These are phyloP conservation scores for Terana coerulea DNA, from an alignment of 768 basidiomycete species.

Conservation along the genomic window DNA sequence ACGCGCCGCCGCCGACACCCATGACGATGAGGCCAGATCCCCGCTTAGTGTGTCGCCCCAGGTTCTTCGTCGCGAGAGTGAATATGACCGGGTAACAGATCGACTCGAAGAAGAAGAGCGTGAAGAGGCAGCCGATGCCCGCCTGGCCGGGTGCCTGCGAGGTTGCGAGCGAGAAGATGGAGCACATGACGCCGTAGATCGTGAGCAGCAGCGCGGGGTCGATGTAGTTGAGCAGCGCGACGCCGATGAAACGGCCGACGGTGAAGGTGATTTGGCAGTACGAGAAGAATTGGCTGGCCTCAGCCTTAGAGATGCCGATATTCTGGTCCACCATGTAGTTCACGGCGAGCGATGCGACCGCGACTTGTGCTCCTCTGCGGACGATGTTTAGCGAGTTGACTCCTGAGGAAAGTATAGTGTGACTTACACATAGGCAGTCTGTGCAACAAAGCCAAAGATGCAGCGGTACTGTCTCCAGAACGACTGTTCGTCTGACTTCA, in stretches of 20 bases:
- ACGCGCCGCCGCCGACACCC: constrained; percentile 67
- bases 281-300: constrained; percentile 63
- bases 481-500: constrained; percentile 41
- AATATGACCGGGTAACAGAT: constrained; percentile 72
- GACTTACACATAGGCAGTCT: constrained; percentile 61
- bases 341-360: constrained; percentile 62
- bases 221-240: constrained; percentile 54
- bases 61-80: constrained; percentile 61
- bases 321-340: constrained; percentile 68
- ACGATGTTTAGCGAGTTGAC: not conserved
- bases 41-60: constrained; percentile 55
- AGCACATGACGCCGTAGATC: constrained; percentile 49
- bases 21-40: constrained; percentile 65
- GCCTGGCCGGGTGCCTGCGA: constrained; percentile 47
- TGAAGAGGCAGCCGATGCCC: constrained; percentile 59
- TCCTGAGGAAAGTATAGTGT: not conserved
- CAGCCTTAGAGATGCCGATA: constrained; percentile 45
- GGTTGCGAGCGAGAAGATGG: constrained; percentile 47
- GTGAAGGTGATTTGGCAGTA: constrained; percentile 71
- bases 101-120: constrained; percentile 72
- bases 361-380: constrained; percentile 58
- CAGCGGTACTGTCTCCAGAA: constrained; percentile 71
- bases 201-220: constrained; percentile 63
- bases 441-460: constrained; percentile 69
- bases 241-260: constrained; percentile 61